Base-by-base conservation (phyloP, 2,329 filamentous ascomycete genomes). In the Exophiala bonariae region DNA sequence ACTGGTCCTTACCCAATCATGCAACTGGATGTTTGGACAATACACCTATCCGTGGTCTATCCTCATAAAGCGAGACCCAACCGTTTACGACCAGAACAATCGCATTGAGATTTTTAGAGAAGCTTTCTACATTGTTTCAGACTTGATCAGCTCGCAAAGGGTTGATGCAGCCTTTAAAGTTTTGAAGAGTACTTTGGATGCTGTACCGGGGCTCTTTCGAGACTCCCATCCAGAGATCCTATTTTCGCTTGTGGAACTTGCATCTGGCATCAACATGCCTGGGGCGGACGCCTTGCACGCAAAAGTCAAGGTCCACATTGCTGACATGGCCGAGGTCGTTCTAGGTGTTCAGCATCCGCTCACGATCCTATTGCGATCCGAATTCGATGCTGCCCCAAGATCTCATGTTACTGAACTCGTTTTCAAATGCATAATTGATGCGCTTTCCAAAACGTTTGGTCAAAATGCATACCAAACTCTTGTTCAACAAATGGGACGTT, bases 341-440 rank as follows among this genome's bases (percentile, higher is more conserved):
- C 30, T 52, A 8, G 49, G 49, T 3, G 22, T 19, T 3, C 34
- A 41, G 11, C 49, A 52, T 22, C 44, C 44, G 3, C 26, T 47
- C 14, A 48, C 49, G 2, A 34, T 45, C 13, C 23, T 52, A 13
- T 16, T 52, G 22, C 44, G 14, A 23, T 37, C 41, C 18, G 35
- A 48, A 19, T 52, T 52, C 19, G 41, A 44, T 28, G 5, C 7
- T 10, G 30, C 28, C 3, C 28, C 39, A 8, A 32, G 37, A 19
- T 37, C 19, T 30, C 44, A 52, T 38, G 41, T 45, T 11, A 45
- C 45, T 6, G 41, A 49, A 23, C 26, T 45, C 4, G 44, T 48
- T n/a, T 44, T 52, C 41, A 41, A 28, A 16, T 52, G 44, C 41
- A 52, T 52, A 19, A 45, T 42, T n/a, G 44, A 49, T 35, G 26